Conservation (phyloP, 306 rosid species). For the Cucumis sativus region Cucumber_9930_V3 NC_026660.2:23421501-23422000, state of each 20-base stretch:
- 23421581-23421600: not conserved
- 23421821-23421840: not conserved
- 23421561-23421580: not conserved
- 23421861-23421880: not conserved
- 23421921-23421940: slow-evolving; percentile 10
- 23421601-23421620: not conserved
- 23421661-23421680: not conserved
- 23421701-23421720: not conserved
- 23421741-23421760: not conserved
- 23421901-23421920: too few species aligned
- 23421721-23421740: not conserved
- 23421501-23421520: not conserved
- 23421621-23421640: not conserved
- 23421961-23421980: slow-evolving; percentile 64
- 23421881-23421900: not conserved
- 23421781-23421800: slow-evolving; percentile 13
- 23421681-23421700: too few species aligned
- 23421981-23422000: slow-evolving; percentile 71
- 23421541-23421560: not conserved
- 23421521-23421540: not conserved
- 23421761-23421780: slow-evolving; percentile 9
- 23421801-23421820: slow-evolving; percentile 8
- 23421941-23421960: slow-evolving; percentile 37
- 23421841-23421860: not conserved
- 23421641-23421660: not conserved